A percentile compares a stretch with the other conserved stretches of the same genome.
These are phyloP conservation scores for Talaromyces sp. DNA, from an alignment of 2,329 filamentous ascomycete genomes.

Conservation along the genomic window DNA sequence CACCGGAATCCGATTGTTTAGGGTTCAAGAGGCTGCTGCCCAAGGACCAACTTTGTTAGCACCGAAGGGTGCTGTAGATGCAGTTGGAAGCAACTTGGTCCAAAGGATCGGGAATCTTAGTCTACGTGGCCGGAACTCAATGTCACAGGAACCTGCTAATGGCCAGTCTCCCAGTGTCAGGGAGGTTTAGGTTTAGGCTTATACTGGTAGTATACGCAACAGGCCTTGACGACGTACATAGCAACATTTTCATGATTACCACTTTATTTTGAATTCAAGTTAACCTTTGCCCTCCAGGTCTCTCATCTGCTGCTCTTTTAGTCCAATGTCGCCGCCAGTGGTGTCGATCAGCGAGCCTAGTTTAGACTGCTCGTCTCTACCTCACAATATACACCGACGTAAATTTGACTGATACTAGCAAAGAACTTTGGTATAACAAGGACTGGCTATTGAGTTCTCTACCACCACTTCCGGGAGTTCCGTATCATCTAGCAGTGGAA, in stretches of 20 bases:
- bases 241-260: constrained; percentile 8
- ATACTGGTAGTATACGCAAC: background rate
- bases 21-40: constrained; percentile 80
- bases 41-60: constrained; percentile 79
- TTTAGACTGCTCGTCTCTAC: no score
- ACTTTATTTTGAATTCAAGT: background rate
- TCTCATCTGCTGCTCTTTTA: background rate
- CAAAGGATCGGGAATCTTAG: constrained; percentile 82
- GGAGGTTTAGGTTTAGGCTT: constrained; percentile 36
- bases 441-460: no score
- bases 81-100: constrained; percentile 87
- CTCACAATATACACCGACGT: no score
- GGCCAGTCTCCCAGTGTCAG: constrained; percentile 36
- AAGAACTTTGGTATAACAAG: no score
- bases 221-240: constrained; percentile 18
- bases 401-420: no score
- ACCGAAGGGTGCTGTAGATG: constrained; percentile 88
- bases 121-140: constrained; percentile 48
- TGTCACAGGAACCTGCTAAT: constrained; percentile 34
- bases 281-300: no score
- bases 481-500: no score
- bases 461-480: no score
- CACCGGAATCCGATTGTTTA: constrained; percentile 84
- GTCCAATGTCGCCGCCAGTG: no score
- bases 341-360: no score